phyloP scores from a whole-genome alignment of 164 flowering plant genomes.

The Echeveria elegans region DNA sequence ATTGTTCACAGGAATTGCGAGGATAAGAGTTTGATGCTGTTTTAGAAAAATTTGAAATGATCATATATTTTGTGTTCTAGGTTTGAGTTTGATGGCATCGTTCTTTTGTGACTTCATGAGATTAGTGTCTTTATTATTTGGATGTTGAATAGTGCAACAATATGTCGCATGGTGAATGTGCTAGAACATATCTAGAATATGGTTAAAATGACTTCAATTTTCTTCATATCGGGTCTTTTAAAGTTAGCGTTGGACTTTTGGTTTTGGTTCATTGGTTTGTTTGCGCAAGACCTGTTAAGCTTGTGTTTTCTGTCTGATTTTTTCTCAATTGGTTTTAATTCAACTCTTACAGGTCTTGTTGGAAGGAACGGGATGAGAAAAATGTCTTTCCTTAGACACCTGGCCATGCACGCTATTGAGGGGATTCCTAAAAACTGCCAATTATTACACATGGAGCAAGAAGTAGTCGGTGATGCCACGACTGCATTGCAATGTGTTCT shows the following conservation, averaged over 20 bases:
- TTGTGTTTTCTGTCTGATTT: no score
- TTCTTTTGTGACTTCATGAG: no score
- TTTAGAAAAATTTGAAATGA: no score
- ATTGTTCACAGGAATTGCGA: neutral
- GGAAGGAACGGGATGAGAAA: slow-evolving; percentile 99
- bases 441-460: slow-evolving; percentile 97
- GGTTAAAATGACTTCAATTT: neutral
- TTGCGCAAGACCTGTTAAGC: neutral
- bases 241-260: neutral
- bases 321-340: neutral
- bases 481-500: slow-evolving; percentile 94
- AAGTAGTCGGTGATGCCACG: slow-evolving; percentile 86
- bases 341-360: slow-evolving; percentile 50
- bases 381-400: slow-evolving; percentile 87
- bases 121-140: neutral
- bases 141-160: neutral
- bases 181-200: neutral
- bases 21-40: neutral
- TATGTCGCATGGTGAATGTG: neutral
- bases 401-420: slow-evolving; percentile 98
- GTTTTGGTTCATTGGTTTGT: neutral
- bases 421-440: slow-evolving; percentile 94
- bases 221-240: neutral
- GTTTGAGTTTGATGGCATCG: no score
- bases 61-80: no score